phyloP scores from a whole-genome alignment of 2,329 filamentous ascomycete species.

The Aspergillus novoparasiticus region DNA sequence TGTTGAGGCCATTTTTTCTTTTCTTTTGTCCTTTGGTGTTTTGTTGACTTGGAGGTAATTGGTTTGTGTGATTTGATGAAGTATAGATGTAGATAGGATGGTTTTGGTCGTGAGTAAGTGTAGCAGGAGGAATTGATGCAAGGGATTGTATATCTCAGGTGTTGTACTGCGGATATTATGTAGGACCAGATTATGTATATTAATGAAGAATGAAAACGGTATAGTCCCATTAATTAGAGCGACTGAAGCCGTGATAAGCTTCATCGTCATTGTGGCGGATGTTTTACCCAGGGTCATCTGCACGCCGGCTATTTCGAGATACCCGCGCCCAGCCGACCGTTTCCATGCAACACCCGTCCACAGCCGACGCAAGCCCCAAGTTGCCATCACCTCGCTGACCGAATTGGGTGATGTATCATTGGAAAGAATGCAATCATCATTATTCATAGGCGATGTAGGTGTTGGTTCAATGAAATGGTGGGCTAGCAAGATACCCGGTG shows the following conservation, averaged over 20 bases:
- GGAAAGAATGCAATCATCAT: slow-evolving; percentile 1
- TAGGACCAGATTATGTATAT: neutral
- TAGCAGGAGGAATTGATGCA: neutral
- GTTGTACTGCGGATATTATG: neutral
- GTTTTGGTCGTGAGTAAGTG: neutral
- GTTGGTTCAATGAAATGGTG: neutral
- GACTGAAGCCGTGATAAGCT: neutral
- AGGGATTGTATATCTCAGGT: neutral
- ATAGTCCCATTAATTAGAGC: neutral
- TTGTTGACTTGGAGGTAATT: neutral
- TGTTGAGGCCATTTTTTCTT: slow-evolving; percentile 18
- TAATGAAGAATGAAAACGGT: neutral
- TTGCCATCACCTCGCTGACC: neutral
- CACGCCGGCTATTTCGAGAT: slow-evolving; percentile 19
- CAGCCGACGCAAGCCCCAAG: slow-evolving; percentile 16
- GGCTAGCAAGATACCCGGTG: slow-evolving; percentile 4
- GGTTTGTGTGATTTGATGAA: neutral
- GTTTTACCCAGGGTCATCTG: neutral
- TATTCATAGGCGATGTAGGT: neutral
- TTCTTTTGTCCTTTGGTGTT: neutral
- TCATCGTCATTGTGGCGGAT: neutral
- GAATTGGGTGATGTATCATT: neutral
- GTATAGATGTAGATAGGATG: neutral
- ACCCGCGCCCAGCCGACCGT: slow-evolving; percentile 18
- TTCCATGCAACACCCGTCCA: slow-evolving; percentile 13